Percentiles rank a stretch among this genome's conserved stretches.
These are phyloP conservation scores for Manihot esculenta DNA, from an alignment of 441 rosid genomes.

Conservation along the genomic window DNA sequence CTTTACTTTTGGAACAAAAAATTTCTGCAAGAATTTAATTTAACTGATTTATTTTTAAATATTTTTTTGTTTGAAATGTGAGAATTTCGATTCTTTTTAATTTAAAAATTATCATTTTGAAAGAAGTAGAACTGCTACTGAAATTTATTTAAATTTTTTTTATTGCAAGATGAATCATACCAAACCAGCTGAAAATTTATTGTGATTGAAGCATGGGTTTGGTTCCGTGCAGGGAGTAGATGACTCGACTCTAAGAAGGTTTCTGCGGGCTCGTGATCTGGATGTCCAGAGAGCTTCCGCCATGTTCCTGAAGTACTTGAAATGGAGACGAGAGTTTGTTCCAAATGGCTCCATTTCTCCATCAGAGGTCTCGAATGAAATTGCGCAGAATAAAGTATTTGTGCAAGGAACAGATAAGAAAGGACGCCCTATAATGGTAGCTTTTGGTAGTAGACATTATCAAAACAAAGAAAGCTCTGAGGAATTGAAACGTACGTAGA, in stretches of 20 bases:
- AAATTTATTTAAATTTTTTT: too few species aligned
- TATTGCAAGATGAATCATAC: too few species aligned
- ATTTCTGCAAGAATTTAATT: too few species aligned
- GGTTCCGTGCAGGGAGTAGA: conserved; percentile 30
- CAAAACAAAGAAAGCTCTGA: conserved; percentile 37
- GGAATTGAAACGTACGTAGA: conserved; percentile 49
- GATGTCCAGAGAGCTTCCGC: conserved; percentile 44
- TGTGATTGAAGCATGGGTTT: too few species aligned
- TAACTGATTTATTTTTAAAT: too few species aligned
- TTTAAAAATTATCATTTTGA: too few species aligned
- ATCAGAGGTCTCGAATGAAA: conserved; percentile 32
- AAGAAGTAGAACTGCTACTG: too few species aligned
- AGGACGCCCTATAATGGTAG: conserved; percentile 39
- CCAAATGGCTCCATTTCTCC: conserved; percentile 35
- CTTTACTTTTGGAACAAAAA: too few species aligned
- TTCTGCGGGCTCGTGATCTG: conserved; percentile 53
- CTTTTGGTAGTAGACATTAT: conserved; percentile 40
- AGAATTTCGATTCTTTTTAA: too few species aligned
- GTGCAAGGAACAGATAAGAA: conserved; percentile 53
- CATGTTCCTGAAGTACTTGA: conserved; percentile 46
- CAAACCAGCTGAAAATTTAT: too few species aligned
- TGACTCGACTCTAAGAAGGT: conserved; percentile 47
- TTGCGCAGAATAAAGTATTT: conserved; percentile 50
- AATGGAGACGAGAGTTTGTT: conserved; percentile 46
- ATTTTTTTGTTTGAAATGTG: too few species aligned